Base-by-base conservation (phyloP, 2,329 filamentous ascomycete species). In the Sporothrix curviconia region DNA sequence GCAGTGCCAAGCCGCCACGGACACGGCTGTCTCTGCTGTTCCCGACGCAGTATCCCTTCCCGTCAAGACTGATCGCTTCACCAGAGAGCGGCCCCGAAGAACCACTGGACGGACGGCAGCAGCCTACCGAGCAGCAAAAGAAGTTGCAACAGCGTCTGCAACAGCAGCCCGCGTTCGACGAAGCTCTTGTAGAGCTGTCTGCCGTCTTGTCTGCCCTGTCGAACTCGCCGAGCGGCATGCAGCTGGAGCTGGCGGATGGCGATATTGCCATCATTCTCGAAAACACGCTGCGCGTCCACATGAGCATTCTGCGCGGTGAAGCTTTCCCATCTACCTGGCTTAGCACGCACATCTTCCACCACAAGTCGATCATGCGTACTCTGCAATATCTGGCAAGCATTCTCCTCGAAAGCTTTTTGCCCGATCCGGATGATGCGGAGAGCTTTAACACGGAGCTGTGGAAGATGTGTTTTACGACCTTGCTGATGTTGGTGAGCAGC, bases 391-490 rank as follows among this genome's bases (percentile, higher is more conserved):
- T 97, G 8, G 87, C 87, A 8, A 79, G 83, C 46, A 85, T 95
- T 11, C 74, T 99, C 59, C 79, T 91, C n/a, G 86, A 92, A 37
- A 86, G 83, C 0, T 92, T 92, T 67, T 76, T 99, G 2, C 94
- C 95, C 0, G 79, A 92, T 43, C 90, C 92, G 0, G 94, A 97
- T 62, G 90, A 96, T 64, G 90, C 91, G 0, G 92, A 96, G 66
- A 81, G 79, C 12, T 99, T 97, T 71, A 91, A 95, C 67, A 96
- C 90, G 11, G 89, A 95, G 58, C 76, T 97, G 12, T 99, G 94
- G 94, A 92, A 92, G 63, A 78, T 87, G 32, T 96, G 96, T 74
- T 96, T 99, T 68, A 87, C 86, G 17, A 92, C 91, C 0, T 76
- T 99, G 30, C 78, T 99, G 28, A 91, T 89, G 67, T 84, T 97